These are phyloP conservation scores for Gnomoniopsis sp. DNA, from an alignment of 2,329 filamentous ascomycete species.

Conservation along the genomic window DNA sequence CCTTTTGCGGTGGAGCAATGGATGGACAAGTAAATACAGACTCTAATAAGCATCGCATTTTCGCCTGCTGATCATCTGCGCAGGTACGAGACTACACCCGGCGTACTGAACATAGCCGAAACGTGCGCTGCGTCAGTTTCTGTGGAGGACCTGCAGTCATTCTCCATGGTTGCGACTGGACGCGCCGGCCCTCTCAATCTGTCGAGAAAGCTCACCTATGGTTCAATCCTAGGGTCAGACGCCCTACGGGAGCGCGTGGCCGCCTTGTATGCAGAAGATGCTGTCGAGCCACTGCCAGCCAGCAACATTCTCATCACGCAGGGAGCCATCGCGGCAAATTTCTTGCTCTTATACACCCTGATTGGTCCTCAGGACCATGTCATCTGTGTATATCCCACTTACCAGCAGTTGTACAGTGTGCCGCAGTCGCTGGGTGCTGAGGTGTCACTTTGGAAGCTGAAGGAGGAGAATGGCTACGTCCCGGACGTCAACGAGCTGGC, in stretches of 20 bases:
- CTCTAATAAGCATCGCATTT: background rate
- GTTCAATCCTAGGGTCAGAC: slow-evolving; percentile 66
- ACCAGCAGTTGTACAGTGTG: slow-evolving; percentile 78
- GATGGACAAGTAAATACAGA: slow-evolving; percentile 47
- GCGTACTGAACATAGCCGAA: slow-evolving; percentile 69
- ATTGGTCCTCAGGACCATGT: slow-evolving; percentile 75
- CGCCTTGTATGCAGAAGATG: slow-evolving; percentile 56
- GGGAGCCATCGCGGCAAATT: slow-evolving; percentile 83
- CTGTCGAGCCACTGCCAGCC: slow-evolving; percentile 35
- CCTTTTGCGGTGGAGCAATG: slow-evolving; percentile 71
- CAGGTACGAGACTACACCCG: slow-evolving; percentile 52
- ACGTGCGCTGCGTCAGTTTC: slow-evolving; percentile 76
- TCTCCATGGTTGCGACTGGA: slow-evolving; percentile 52
- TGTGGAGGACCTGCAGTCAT: slow-evolving; percentile 58
- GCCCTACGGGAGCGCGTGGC: slow-evolving; percentile 63
- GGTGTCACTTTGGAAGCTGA: slow-evolving; percentile 72
- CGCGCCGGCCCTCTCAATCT: slow-evolving; percentile 41
- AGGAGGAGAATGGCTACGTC: slow-evolving; percentile 61
- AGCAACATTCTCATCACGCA: slow-evolving; percentile 73
- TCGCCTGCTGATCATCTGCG: background rate
- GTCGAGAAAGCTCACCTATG: slow-evolving; percentile 66
- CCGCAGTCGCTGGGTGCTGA: slow-evolving; percentile 72
- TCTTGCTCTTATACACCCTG: slow-evolving; percentile 71
- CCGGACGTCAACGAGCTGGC: slow-evolving; percentile 66
- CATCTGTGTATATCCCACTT: slow-evolving; percentile 82